Evolutionary conservation across 2,329 filamentous ascomycete species (phyloP), one percentile per base, ranked within the genome.

Genomic region (Lasiodiplodia gonubiensis): DNA sequence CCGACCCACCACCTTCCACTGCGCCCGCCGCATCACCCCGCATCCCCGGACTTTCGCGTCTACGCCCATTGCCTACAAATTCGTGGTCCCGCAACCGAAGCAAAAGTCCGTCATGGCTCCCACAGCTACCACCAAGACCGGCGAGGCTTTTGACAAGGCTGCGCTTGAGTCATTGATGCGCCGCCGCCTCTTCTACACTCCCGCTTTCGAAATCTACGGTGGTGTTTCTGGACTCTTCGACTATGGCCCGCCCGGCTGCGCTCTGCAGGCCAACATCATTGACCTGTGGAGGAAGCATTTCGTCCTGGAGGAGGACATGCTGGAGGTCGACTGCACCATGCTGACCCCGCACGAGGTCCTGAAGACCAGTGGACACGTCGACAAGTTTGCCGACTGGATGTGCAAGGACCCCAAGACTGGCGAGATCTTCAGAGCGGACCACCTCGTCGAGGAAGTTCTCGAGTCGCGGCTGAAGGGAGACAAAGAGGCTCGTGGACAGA

Each of bases 381-480:
- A 97, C 80, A 97, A 97, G 81, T 98, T 98, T 77, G 92, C 93
- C 80, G 94, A 98, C 80, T 98, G 92, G 92, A 97, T 98, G 94
- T 97, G 92, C 89, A 97, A 97, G 82, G 95, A 99, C 80, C 93
- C 94, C 70, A 96, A 97, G 86, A 97, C 91, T 75, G 95, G 95
- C 78, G 95, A 99, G 80, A 97, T 97, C 76, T 89, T 99, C 78
- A 89, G 95, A 73, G 93, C 95, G 68, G 95, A 99, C 78, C 95
- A 99, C 83, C 88, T 98, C 74, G 94, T 99, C 72, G 94, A 98
- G 85, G 92, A 97, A 74, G 89, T 97, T 46, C 88, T 99, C 64
- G 94, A 97, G 84, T 84, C 88, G 57, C 87, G 95, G 48, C 82
- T 99, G 69, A 94, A 94, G 81, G 93, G 92, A 64, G 89, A 98